phyloP scores from a whole-genome alignment of 768 basidiomycete species.

The Collybia mongolica region DNA sequence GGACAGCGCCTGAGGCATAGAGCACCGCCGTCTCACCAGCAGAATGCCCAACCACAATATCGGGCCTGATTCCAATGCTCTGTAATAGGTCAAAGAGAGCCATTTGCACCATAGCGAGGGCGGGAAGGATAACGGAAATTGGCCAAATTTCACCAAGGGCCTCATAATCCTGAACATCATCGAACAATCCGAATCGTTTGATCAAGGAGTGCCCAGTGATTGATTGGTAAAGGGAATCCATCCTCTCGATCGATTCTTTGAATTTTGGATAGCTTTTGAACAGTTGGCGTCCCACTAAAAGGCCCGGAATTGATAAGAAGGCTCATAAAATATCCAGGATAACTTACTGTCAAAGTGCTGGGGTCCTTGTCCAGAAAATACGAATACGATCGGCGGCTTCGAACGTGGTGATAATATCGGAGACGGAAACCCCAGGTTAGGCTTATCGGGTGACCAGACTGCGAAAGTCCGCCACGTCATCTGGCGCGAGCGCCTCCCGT shows the following conservation, averaged over 20 bases:
- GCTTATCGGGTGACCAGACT: constrained; percentile 6
- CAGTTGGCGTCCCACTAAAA: constrained; percentile 35
- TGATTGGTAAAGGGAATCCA: constrained; percentile 31
- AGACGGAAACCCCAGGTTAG: constrained; percentile 18
- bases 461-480: constrained; percentile 30
- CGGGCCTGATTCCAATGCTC: constrained; percentile 33
- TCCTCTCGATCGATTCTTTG: constrained; percentile 32
- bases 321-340: neutral
- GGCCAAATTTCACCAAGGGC: constrained; percentile 23
- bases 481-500: constrained; percentile 29
- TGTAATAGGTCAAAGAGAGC: constrained; percentile 40
- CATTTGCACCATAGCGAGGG: constrained; percentile 44
- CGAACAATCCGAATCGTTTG: constrained; percentile 34
- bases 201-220: constrained; percentile 35
- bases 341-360: constrained; percentile 37
- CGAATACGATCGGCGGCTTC: constrained; percentile 30
- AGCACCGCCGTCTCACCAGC: constrained; percentile 45
- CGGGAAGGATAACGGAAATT: constrained; percentile 36
- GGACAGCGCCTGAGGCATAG: constrained; percentile 40
- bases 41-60: constrained; percentile 44
- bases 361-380: constrained; percentile 39
- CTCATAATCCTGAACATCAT: constrained; percentile 9
- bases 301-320: neutral
- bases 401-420: constrained; percentile 24
- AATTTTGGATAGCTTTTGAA: constrained; percentile 33